Evolutionary conservation across 345 rosid genomes (phyloP).

Genomic region (Passiflora organensis): DNA sequence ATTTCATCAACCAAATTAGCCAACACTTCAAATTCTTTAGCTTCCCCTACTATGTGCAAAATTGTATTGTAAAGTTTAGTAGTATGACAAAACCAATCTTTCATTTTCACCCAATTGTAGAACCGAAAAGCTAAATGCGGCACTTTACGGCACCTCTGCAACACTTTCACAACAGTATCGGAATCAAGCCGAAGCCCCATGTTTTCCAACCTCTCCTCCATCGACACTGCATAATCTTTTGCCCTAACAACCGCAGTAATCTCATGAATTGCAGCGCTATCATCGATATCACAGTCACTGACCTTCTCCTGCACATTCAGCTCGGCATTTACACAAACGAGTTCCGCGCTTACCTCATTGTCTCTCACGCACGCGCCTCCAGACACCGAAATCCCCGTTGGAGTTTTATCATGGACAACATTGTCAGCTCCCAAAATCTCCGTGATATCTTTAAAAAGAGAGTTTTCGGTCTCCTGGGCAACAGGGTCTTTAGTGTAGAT

Average conservation of each 20-base stretch:
- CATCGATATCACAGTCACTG: slow-evolving; percentile 28
- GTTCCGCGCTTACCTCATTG: slow-evolving; percentile 24
- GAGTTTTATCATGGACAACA: slow-evolving; percentile 22
- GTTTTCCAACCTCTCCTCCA: slow-evolving; percentile 62
- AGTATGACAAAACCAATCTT: slow-evolving; percentile 42
- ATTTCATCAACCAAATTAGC: slow-evolving; percentile 56
- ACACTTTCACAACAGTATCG: slow-evolving; percentile 62
- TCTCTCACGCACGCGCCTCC: slow-evolving; percentile 19
- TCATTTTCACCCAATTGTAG: slow-evolving; percentile 61
- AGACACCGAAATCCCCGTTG: slow-evolving; percentile 23
- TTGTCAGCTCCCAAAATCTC: slow-evolving; percentile 44
- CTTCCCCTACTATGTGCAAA: slow-evolving; percentile 62
- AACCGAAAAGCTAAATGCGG: slow-evolving; percentile 69
- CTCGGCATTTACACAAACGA: slow-evolving; percentile 50
- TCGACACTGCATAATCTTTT: slow-evolving; percentile 29
- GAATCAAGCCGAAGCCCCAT: slow-evolving; percentile 38
- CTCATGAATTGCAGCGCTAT: slow-evolving; percentile 47
- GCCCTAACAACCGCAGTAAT: slow-evolving; percentile 47
- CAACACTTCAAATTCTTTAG: slow-evolving; percentile 36
- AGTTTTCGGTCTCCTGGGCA: slow-evolving; percentile 16
- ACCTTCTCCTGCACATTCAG: slow-evolving; percentile 10
- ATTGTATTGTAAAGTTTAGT: slow-evolving; percentile 53
- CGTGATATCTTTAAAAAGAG: slow-evolving; percentile 59
- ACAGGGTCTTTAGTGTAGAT: slow-evolving; percentile 33
- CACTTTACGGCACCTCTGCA: slow-evolving; percentile 71